These are phyloP conservation scores for Fusarium secorum DNA, from an alignment of 2,329 filamentous ascomycete genomes.

Conservation along the genomic window DNA sequence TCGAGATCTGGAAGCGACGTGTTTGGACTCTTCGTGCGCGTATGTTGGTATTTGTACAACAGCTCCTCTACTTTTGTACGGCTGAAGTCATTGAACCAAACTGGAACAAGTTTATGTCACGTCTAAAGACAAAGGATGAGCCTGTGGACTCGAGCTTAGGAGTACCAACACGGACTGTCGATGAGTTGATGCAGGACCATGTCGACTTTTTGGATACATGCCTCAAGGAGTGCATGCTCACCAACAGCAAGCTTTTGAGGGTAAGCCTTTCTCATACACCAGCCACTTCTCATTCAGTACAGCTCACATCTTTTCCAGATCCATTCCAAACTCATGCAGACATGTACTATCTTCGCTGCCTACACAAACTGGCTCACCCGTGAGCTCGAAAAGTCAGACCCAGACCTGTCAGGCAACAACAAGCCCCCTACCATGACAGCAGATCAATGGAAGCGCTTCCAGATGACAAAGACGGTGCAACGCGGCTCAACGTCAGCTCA, in stretches of 20 bases:
- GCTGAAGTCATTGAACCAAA: constrained; percentile 98
- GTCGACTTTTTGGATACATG: constrained; percentile 98
- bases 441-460: constrained; percentile 68
- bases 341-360: constrained; percentile 90
- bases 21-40: constrained; percentile 91
- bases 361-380: constrained; percentile 88
- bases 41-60: constrained; percentile 97
- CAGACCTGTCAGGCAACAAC: constrained; percentile 71
- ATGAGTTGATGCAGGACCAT: constrained; percentile 98
- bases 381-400: constrained; percentile 83
- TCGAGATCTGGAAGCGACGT: constrained; percentile 92
- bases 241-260: constrained; percentile 91
- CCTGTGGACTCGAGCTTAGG: constrained; percentile 40
- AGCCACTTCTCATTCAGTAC: background rate
- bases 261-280: constrained; percentile 57
- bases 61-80: constrained; percentile 95
- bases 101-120: constrained; percentile 93
- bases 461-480: constrained; percentile 56
- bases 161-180: constrained; percentile 74
- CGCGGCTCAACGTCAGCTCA: constrained; percentile 44
- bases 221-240: constrained; percentile 98
- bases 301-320: constrained; percentile 65
- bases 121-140: constrained; percentile 71
- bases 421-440: constrained; percentile 67
- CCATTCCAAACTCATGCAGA: constrained; percentile 95